Base-by-base conservation (phyloP, 2,329 filamentous ascomycete genomes). In the Aspergillus hortae region DNA sequence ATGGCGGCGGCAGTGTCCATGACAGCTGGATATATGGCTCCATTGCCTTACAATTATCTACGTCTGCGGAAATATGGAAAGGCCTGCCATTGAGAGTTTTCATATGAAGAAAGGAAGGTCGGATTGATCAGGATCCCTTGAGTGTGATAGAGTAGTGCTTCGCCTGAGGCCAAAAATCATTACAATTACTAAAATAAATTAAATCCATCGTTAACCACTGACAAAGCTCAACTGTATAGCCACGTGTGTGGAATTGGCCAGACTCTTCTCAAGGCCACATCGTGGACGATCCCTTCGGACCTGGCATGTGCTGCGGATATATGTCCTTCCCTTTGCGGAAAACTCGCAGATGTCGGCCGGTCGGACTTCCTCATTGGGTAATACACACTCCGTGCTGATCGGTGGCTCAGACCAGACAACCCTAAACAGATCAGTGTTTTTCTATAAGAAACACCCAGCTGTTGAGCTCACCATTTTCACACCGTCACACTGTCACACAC, bases 11-110 rank as follows among this genome's bases (percentile, higher is more conserved):
- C 47, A 3, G 35, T 62, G n/a, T 65, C 62, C 3, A 56, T 67
- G 36, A 58, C 58, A 1, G 63, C 32, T 48, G 67, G 41, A 42
- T 78, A 32, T 53, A 48, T 81, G 12, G 70, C 77, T 0, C 80
- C 80, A 7, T 62, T 82, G 48, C 79, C 79, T 1, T 82, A 81
- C 52, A 82, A 82, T 58, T 82, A 81, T 56, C 49, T 72, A 9
- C 67, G 79, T 4, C 60, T 82, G 27, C 64, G 73, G 38, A 79
- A 70, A 54, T 80, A 74, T 56, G 78, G 79, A 12, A 80, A 74
- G 55, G 60, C 59, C 27, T 62, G 59, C 51, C 60, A 62, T 56
- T 61, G 38, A 55, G 7, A 17, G 35, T 0, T 38, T 17, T n/a
- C 33, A n/a, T 33, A 11, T 21, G 15, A 30, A 30, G 27, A 7